Evolutionary conservation across 352 stramenopile genomes (phyloP), one percentile per base, ranked within the genome.

Genomic region (Globisporangium acanthophoron): DNA sequence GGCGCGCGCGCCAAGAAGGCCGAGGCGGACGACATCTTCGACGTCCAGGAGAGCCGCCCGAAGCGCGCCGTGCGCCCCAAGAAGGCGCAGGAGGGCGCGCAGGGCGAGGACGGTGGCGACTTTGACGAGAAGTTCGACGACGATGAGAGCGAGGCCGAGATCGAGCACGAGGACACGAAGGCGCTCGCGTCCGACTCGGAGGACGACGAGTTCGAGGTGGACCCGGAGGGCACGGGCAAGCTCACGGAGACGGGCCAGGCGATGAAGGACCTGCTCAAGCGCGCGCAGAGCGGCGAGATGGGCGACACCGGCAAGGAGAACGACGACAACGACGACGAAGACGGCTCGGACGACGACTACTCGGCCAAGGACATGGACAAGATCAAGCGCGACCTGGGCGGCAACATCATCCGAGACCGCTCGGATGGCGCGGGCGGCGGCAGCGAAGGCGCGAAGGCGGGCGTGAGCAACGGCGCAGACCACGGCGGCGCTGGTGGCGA

Each of bases 81-180:
- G 67, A 74, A 76, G 52, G 59, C 47, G 15, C 74, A 73, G 53
- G 70, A 70, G 40, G 85, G 80, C 50, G 71, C 85, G 3, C 90
- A 80, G 49, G 85, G 83, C 13, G 82, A 92, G 58, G 81, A 94
- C 53, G 85, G 85, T 49, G 85, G 82, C 29, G 85, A 94, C 69
- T 92, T 94, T 72, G 83, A 92, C 27, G 85, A 92, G 64, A 91
- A 91, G 58, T 92, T 94, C 56, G 81, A 91, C 64, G 85, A 94
- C 44, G 85, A 94, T 44, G 85, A 94, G 58, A 91, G 84, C 43
- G 82, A 92, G n/a, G 71, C 76, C 3, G 85, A 92, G 71, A 90
- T 94, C 49, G 71, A 91, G 24, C 74, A 88, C 20, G 76, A 90
- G 20, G 77, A 90, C 48, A 62, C 73, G 24, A 74, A 83, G 59